These are phyloP conservation scores for Yarrowia sp. DNA, from an alignment of 805 yeast species.

Conservation along the genomic window DNA sequence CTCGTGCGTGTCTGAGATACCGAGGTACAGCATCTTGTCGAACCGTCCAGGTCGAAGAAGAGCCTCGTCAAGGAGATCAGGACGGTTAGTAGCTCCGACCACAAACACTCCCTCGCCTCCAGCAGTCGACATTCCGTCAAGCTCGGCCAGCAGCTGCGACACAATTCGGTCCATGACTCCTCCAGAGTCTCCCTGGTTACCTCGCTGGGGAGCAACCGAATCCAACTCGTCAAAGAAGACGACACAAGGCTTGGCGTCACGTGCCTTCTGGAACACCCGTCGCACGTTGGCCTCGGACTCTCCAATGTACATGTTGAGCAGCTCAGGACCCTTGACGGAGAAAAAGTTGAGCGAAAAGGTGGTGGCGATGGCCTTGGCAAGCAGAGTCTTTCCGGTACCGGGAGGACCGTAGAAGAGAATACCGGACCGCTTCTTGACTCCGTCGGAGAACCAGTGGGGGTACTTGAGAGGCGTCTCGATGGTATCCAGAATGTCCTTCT, in stretches of 20 bases:
- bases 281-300: constrained; percentile 98
- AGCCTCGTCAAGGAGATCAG: constrained; percentile 94
- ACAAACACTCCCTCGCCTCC: constrained; percentile 93
- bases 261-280: constrained; percentile 88
- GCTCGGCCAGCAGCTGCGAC: constrained; percentile 90
- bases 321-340: constrained; percentile 96
- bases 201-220: constrained; percentile 97
- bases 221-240: constrained; percentile 97
- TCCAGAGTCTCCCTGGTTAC: constrained; percentile 98
- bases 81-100: constrained; percentile 98
- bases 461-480: constrained; percentile 94
- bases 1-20: constrained; percentile 88
- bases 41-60: constrained; percentile 92
- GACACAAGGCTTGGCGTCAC: constrained; percentile 98
- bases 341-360: constrained; percentile 93
- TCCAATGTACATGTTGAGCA: constrained; percentile 97
- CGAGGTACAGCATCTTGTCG: constrained; percentile 92
- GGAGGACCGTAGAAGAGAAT: constrained; percentile 97
- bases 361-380: constrained; percentile 97
- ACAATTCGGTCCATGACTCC: constrained; percentile 99
- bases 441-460: constrained; percentile 86
- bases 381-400: constrained; percentile 94
- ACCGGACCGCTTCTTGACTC: constrained; percentile 93
- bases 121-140: constrained; percentile 91
- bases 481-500: constrained; percentile 91